These are phyloP conservation scores for Trichoderma sp. DNA, from an alignment of 2,329 filamentous ascomycete species.

Conservation along the genomic window DNA sequence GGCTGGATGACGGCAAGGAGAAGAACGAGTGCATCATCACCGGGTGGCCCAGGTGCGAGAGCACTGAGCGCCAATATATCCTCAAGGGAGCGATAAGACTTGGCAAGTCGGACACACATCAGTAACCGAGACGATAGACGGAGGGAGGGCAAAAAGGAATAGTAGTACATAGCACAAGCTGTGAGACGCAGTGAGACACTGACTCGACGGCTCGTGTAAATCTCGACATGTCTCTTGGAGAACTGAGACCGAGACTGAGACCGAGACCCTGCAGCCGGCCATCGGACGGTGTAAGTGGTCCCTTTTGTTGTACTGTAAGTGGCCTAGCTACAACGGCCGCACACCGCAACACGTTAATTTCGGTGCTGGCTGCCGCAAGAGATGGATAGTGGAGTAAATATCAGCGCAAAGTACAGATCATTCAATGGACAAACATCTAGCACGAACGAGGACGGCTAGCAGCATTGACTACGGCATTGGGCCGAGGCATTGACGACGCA, in stretches of 20 bases:
- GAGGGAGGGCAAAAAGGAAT: too few species aligned
- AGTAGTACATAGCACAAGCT: not conserved
- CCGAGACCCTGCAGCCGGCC: not conserved
- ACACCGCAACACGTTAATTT: not conserved
- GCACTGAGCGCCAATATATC: not conserved
- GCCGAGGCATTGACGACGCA: not conserved
- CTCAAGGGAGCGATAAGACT: slow-evolving; percentile 21
- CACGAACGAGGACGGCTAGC: not conserved
- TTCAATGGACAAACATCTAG: not conserved
- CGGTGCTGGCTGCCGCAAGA: not conserved
- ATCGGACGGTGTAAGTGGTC: slow-evolving; percentile 2
- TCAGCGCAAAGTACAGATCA: not conserved
- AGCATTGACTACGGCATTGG: not conserved
- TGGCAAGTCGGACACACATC: slow-evolving; percentile 5
- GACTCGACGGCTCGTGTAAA: not conserved
- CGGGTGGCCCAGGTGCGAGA: slow-evolving; percentile 26
- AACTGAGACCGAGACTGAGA: not conserved
- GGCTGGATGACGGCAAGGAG: slow-evolving; percentile 27
- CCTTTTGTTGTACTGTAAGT: not conserved
- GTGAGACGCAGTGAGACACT: not conserved
- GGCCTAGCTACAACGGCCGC: slow-evolving; percentile 2
- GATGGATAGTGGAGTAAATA: not conserved
- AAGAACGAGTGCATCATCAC: slow-evolving; percentile 27
- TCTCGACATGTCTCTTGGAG: not conserved
- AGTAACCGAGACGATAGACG: not conserved